Evolutionary conservation across 352 stramenopile genomes (phyloP).

Genomic region (Phytopythium ostracodes): DNA sequence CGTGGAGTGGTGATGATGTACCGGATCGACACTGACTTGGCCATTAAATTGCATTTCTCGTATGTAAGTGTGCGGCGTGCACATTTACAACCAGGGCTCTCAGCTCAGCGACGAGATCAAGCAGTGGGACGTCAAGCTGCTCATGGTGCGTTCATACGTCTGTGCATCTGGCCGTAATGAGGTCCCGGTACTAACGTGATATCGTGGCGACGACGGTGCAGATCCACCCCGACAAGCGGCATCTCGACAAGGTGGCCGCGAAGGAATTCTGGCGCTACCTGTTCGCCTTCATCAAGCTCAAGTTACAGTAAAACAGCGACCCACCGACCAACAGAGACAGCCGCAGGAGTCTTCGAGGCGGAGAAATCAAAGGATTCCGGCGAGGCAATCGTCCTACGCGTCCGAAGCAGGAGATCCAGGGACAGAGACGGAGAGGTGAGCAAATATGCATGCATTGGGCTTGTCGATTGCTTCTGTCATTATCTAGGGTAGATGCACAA

Average conservation of each 20-base stretch:
- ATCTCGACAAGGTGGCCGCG: slow-evolving; percentile 87
- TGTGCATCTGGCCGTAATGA: background rate
- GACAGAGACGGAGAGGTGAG: background rate
- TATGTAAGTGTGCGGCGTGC: slow-evolving; percentile 62
- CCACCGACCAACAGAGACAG: background rate
- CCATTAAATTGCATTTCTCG: background rate
- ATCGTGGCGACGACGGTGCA: slow-evolving; percentile 11
- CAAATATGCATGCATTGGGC: background rate
- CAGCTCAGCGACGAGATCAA: slow-evolving; percentile 81
- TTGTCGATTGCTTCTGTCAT: background rate
- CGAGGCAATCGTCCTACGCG: background rate
- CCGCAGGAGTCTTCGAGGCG: background rate
- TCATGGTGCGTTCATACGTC: slow-evolving; percentile 52
- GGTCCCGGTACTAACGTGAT: background rate
- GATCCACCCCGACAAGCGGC: slow-evolving; percentile 89
- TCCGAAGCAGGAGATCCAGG: background rate
- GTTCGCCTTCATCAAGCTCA: slow-evolving; percentile 82
- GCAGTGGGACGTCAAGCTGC: slow-evolving; percentile 88
- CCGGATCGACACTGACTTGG: background rate
- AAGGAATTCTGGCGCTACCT: slow-evolving; percentile 91
- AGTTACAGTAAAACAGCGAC: slow-evolving; percentile 51
- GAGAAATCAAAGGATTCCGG: background rate
- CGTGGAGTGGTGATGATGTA: background rate
- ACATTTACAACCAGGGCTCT: slow-evolving; percentile 84
- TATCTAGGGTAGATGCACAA: background rate